A percentile compares a stretch with the other conserved stretches of the same genome.
phyloP scores from a whole-genome alignment of 768 basidiomycete species.

The Agaricus blazei region DNA sequence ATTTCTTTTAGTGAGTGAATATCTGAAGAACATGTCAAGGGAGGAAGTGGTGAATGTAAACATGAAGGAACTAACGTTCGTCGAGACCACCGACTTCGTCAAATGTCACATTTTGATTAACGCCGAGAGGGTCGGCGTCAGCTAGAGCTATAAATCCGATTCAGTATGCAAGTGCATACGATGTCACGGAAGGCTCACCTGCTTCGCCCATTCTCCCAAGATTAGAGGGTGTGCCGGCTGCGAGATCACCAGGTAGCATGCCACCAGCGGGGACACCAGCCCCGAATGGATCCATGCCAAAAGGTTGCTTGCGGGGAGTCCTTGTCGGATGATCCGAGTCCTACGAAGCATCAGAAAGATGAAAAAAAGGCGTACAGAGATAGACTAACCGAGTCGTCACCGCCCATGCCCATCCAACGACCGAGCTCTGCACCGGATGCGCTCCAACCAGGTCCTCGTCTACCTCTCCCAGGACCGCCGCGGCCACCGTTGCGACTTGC shows the following conservation, averaged over 20 bases:
- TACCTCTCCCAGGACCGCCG: constrained; percentile 27
- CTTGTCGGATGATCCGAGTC: constrained; percentile 70
- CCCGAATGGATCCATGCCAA: constrained; percentile 50
- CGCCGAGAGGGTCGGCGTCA: constrained; percentile 93
- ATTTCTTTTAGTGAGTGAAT: constrained; percentile 98
- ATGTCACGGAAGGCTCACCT: constrained; percentile 28
- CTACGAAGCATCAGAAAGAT: constrained; percentile 23
- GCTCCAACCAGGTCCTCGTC: constrained; percentile 66
- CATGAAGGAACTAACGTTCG: constrained; percentile 57
- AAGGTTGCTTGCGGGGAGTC: constrained; percentile 60
- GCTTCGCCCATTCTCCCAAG: constrained; percentile 81
- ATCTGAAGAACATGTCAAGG: constrained; percentile 41
- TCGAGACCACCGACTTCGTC: constrained; percentile 96
- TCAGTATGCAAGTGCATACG: constrained; percentile 15
- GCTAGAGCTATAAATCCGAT: constrained; percentile 57
- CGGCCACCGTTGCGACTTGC: constrained; percentile 27
- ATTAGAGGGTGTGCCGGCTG: constrained; percentile 78
- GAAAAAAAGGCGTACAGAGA: not conserved
- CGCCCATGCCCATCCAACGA: constrained; percentile 69
- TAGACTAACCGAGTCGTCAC: constrained; percentile 63
- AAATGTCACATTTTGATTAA: constrained; percentile 90
- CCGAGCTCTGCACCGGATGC: constrained; percentile 73
- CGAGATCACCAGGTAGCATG: constrained; percentile 59
- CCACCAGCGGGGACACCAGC: constrained; percentile 48
- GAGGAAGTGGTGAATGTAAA: not conserved